These are phyloP conservation scores for Diaporthe citri DNA, from an alignment of 2,329 filamentous ascomycete genomes.

Conservation along the genomic window DNA sequence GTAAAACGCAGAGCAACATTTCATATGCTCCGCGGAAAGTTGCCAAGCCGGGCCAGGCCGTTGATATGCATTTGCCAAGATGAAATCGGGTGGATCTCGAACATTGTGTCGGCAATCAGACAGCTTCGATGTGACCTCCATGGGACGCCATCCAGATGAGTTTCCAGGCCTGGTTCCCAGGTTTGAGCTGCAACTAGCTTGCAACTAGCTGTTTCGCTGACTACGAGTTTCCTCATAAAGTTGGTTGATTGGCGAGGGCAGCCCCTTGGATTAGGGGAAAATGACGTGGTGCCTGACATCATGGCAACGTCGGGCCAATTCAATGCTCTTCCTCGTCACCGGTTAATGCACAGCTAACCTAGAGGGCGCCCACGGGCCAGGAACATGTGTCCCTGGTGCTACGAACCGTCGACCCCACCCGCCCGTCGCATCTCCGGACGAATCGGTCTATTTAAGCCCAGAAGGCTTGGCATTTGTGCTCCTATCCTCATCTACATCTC, in stretches of 20 bases:
- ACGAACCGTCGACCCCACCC: slow-evolving; percentile 7
- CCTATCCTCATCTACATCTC: background rate
- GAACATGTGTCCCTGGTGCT: slow-evolving; percentile 17
- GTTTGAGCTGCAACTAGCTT: background rate
- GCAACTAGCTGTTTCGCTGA: background rate
- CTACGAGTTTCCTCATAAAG: background rate
- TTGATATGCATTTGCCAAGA: slow-evolving; percentile 12
- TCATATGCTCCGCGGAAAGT: background rate
- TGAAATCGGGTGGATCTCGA: slow-evolving; percentile 21
- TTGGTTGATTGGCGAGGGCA: slow-evolving; percentile 3
- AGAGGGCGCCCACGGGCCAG: background rate
- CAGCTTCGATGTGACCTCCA: background rate
- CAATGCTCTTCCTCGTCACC: background rate
- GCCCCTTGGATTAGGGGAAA: background rate
- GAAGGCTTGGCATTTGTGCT: slow-evolving; percentile 14
- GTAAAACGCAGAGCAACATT: background rate
- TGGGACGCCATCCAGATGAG: background rate
- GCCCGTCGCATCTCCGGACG: background rate
- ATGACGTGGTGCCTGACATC: slow-evolving; percentile 35
- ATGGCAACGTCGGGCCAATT: slow-evolving; percentile 20
- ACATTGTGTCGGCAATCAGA: background rate
- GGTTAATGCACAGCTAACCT: background rate
- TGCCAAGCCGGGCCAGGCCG: slow-evolving; percentile 30
- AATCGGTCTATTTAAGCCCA: background rate
- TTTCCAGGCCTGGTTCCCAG: background rate